These are phyloP conservation scores for Laburnicola sp. DNA, from an alignment of 2,329 filamentous ascomycete genomes.

Conservation along the genomic window DNA sequence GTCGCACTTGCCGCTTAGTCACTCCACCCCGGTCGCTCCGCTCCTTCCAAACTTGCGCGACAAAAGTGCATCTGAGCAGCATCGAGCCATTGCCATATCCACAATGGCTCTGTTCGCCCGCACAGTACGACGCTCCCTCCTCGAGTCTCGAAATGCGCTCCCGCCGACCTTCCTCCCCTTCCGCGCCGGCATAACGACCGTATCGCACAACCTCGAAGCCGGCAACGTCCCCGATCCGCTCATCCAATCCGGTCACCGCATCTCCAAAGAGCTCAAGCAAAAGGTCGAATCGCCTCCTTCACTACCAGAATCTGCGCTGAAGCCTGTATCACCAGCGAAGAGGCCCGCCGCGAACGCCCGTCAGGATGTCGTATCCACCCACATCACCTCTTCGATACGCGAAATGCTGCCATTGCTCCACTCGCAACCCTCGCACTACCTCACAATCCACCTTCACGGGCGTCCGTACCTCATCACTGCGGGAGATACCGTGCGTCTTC, in stretches of 20 bases:
- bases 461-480: slow-evolving; percentile 75
- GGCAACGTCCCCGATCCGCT: slow-evolving; percentile 44
- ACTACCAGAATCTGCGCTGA: slow-evolving; percentile 18
- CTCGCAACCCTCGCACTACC: slow-evolving; percentile 75
- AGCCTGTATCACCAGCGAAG: slow-evolving; percentile 14
- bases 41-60: slow-evolving; percentile 18
- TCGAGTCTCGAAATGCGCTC: slow-evolving; percentile 60
- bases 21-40: slow-evolving; percentile 13
- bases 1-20: slow-evolving; percentile 22
- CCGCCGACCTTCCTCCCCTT: slow-evolving; percentile 57
- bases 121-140: slow-evolving; percentile 64
- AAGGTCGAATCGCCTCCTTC: slow-evolving; percentile 24
- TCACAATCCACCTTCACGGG: slow-evolving; percentile 77
- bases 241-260: slow-evolving; percentile 54
- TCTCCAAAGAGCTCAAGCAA: slow-evolving; percentile 28
- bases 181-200: slow-evolving; percentile 51
- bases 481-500: slow-evolving; percentile 54
- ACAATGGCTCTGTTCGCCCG: slow-evolving; percentile 50
- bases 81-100: slow-evolving; percentile 21
- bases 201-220: slow-evolving; percentile 45
- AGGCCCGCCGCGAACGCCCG: slow-evolving; percentile 27
- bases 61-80: slow-evolving; percentile 12
- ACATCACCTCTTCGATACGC: slow-evolving; percentile 60
- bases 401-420: slow-evolving; percentile 70
- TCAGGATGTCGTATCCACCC: slow-evolving; percentile 32